Conservation (phyloP, 2,329 filamentous ascomycete species). For the Gnomoniopsis sp. region DNA sequence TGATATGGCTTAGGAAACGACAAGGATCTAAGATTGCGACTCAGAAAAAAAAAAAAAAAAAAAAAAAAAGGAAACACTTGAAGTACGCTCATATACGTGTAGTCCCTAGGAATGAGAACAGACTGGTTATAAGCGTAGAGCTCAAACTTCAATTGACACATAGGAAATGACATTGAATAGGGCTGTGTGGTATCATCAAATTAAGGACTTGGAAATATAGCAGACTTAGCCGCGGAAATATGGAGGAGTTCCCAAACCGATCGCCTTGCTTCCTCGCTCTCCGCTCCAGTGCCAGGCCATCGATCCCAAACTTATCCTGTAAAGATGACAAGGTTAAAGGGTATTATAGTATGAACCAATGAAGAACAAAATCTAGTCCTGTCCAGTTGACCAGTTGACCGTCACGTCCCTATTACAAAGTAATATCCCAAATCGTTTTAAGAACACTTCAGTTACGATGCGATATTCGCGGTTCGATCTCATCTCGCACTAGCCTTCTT, state of each 20-base stretch:
- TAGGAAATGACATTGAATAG: no score
- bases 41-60: no score
- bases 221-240: not conserved
- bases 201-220: no score
- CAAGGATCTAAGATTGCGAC: no score
- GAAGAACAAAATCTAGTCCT: not conserved
- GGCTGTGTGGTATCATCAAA: no score
- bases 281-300: not conserved
- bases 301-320: not conserved
- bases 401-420: not conserved
- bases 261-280: not conserved
- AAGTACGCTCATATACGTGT: not conserved
- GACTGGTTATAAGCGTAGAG: no score
- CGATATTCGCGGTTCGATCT: not conserved
- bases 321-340: not conserved
- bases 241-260: not conserved
- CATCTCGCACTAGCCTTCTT: slow-evolving; percentile 10
- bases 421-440: not conserved
- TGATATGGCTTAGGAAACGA: no score
- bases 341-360: not conserved
- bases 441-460: not conserved
- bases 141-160: no score
- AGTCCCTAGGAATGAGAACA: no score
- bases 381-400: not conserved
- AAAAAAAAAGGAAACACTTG: no score